These are phyloP conservation scores for Leccinum uliginosum DNA, from an alignment of 768 basidiomycete genomes.

Conservation along the genomic window DNA sequence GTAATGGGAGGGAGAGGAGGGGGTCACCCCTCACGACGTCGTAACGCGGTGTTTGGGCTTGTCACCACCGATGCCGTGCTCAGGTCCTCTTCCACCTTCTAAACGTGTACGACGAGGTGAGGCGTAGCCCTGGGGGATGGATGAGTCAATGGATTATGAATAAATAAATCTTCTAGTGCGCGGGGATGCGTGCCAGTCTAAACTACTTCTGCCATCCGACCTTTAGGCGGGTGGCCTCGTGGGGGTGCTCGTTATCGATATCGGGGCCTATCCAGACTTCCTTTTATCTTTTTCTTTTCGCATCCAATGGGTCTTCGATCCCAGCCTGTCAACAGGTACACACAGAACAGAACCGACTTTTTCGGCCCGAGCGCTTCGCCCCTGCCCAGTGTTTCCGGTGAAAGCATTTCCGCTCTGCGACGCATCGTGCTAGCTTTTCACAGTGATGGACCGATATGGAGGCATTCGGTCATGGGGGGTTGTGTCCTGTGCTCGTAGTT, in stretches of 20 bases:
- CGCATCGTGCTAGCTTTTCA: background rate
- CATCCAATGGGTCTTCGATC: slow-evolving; percentile 1
- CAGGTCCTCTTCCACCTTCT: slow-evolving; percentile 3
- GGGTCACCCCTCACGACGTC: background rate
- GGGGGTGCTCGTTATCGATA: slow-evolving; percentile 7
- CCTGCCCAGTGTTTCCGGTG: background rate
- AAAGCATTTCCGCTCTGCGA: background rate
- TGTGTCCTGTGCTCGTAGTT: background rate
- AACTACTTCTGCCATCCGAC: background rate
- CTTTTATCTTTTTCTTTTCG: background rate
- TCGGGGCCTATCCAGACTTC: slow-evolving; percentile 14
- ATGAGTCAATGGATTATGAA: background rate
- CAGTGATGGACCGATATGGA: slow-evolving; percentile 16
- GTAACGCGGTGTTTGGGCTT: background rate
- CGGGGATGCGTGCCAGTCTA: background rate
- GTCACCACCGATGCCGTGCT: slow-evolving; percentile 7
- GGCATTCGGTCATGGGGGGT: background rate
- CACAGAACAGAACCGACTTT: background rate
- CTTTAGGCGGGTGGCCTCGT: slow-evolving; percentile 7
- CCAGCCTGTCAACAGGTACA: background rate
- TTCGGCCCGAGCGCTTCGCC: background rate
- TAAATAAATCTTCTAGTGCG: background rate
- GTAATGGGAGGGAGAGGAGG: background rate
- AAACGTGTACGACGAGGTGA: background rate
- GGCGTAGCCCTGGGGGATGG: background rate